Conservation (phyloP, 345 rosid genomes). For the Sisymbrium altissimum region DNA sequence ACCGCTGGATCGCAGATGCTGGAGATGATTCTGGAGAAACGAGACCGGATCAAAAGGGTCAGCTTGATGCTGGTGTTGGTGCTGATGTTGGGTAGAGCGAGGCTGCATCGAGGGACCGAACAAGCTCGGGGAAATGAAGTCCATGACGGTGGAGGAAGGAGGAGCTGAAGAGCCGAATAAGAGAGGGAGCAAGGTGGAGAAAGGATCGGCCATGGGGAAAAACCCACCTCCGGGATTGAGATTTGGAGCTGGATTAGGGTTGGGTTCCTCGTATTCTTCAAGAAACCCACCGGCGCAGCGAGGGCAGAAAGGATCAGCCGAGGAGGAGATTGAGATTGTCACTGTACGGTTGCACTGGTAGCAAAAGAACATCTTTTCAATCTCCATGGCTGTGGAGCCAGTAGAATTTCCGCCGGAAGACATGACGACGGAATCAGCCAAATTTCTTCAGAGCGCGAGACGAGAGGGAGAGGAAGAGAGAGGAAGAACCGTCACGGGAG, state of each 20-base stretch:
- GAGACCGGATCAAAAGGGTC: constrained; percentile 49
- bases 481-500: neutral
- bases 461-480: neutral
- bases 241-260: constrained; percentile 36
- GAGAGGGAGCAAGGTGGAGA: constrained; percentile 37
- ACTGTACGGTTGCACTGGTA: constrained; percentile 61
- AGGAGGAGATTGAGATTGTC: constrained; percentile 36
- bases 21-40: constrained; percentile 54
- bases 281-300: constrained; percentile 55
- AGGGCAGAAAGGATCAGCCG: constrained; percentile 64
- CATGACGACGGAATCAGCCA: constrained; percentile 31
- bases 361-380: constrained; percentile 52
- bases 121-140: constrained; percentile 13
- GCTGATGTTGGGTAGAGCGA: neutral
- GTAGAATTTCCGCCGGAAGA: constrained; percentile 38
- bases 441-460: constrained; percentile 19
- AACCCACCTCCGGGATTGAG: constrained; percentile 16
- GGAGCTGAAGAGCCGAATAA: constrained; percentile 27
- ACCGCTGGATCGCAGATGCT: constrained; percentile 53
- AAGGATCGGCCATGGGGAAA: constrained; percentile 28
- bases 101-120: constrained; percentile 26
- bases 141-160: constrained; percentile 22
- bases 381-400: constrained; percentile 28
- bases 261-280: constrained; percentile 57
- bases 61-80: neutral